phyloP scores from a whole-genome alignment of 2,329 filamentous ascomycete genomes.

The Zasmidium cellare region DNA sequence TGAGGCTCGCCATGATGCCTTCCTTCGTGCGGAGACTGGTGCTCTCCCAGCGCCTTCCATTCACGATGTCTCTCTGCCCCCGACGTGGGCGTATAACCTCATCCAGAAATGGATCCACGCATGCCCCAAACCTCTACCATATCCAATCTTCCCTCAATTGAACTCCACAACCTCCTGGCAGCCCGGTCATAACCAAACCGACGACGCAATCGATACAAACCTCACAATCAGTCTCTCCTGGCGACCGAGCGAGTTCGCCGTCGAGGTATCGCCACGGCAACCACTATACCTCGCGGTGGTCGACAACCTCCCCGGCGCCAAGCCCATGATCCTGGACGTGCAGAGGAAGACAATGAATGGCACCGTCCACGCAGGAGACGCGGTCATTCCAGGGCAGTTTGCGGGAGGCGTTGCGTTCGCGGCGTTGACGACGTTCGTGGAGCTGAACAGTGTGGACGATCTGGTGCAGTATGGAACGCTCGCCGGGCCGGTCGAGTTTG shows the following conservation, averaged over 20 bases:
- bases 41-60: neutral
- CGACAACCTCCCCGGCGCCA: neutral
- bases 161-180: neutral
- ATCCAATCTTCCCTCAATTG: neutral
- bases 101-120: neutral
- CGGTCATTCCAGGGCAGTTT: neutral
- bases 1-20: neutral
- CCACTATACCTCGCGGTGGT: neutral
- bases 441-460: neutral
- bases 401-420: neutral
- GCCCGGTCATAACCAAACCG: no score
- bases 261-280: neutral
- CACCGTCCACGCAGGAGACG: neutral
- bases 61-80: neutral
- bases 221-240: neutral
- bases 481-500: neutral
- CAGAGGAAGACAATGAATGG: neutral
- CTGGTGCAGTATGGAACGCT: slow-evolving; percentile 1
- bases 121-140: neutral
- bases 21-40: neutral
- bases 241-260: neutral
- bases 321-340: neutral
- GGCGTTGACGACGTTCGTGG: slow-evolving; percentile 2
- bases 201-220: neutral
- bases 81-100: neutral